Conservation (phyloP, 1,284 basidiomycete species). For the Porphyrellus sp. region DNA sequence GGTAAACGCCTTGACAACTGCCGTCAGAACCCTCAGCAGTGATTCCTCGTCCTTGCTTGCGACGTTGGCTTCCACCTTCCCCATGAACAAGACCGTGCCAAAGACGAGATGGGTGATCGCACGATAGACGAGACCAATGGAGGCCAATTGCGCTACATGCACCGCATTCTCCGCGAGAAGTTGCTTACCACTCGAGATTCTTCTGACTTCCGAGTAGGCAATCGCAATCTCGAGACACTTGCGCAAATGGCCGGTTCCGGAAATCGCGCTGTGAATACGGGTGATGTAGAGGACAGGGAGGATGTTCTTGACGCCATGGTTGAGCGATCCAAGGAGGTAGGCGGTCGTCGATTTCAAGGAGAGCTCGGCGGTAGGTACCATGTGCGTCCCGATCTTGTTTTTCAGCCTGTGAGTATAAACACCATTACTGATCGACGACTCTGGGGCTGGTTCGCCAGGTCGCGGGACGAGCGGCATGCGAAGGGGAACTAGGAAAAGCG, state of each 20-base stretch:
- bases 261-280: conserved; percentile 64
- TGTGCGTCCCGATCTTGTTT: conserved; percentile 76
- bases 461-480: conserved; percentile 50
- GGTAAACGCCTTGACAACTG: conserved; percentile 69
- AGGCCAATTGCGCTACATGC: conserved; percentile 63
- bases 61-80: conserved; percentile 56
- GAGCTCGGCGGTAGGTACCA: conserved; percentile 77
- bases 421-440: conserved; percentile 58
- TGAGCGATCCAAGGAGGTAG: conserved; percentile 61
- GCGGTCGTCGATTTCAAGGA: conserved; percentile 59
- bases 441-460: conserved; percentile 40
- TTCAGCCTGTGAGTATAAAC: conserved; percentile 74
- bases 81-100: conserved; percentile 57
- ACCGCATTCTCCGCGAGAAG: conserved; percentile 55
- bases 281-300: conserved; percentile 76
- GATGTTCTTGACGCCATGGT: conserved; percentile 69
- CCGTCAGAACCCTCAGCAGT: conserved; percentile 65
- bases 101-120: conserved; percentile 64
- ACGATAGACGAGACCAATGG: conserved; percentile 58
- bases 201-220: conserved; percentile 57
- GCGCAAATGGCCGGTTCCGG: conserved; percentile 56
- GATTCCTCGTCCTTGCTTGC: conserved; percentile 48
- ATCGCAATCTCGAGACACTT: conserved; percentile 56
- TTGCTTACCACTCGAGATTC: conserved; percentile 47
- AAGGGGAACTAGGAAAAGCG: conserved; percentile 69